Conservation (phyloP, 2,329 filamentous ascomycete species). For the Magnaporthales sp. region DNA sequence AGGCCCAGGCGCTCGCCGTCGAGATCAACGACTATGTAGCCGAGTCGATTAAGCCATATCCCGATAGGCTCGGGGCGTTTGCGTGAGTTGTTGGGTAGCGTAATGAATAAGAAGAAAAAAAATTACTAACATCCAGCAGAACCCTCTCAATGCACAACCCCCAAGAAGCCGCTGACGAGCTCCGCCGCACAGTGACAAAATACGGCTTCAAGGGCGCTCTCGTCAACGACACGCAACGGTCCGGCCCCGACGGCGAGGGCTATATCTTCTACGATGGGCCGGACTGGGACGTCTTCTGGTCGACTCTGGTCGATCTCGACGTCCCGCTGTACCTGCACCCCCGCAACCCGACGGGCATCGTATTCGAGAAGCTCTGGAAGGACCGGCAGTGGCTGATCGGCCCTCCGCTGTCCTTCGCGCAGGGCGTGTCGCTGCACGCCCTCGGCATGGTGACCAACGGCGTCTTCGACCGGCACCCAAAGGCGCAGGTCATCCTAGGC, state of each 20-base stretch:
- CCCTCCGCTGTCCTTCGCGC: constrained; percentile 13
- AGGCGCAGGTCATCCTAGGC: constrained; percentile 28
- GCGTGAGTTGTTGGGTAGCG: not conserved
- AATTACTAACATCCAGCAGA: not conserved
- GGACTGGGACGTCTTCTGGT: constrained; percentile 55
- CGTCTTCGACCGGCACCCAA: constrained; percentile 25
- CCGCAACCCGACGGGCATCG: constrained; percentile 42
- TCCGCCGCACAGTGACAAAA: constrained; percentile 19
- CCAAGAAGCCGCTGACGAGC: constrained; percentile 18
- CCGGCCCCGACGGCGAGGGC: constrained; percentile 9
- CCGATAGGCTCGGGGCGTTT: constrained; percentile 18
- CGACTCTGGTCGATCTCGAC: constrained; percentile 46
- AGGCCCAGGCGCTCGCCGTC: constrained; percentile 16
- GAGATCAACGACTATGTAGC: constrained; percentile 22
- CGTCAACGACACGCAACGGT: constrained; percentile 24
- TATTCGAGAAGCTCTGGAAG: constrained; percentile 15
- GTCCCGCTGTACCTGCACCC: constrained; percentile 59
- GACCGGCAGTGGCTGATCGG: constrained; percentile 13
- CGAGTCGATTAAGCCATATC: constrained; percentile 17
- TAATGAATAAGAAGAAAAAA: not conserved
- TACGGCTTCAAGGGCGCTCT: constrained; percentile 24
- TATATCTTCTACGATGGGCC: constrained; percentile 52
- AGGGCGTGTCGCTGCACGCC: constrained; percentile 24
- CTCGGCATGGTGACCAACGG: constrained; percentile 24
- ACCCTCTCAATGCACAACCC: constrained; percentile 24